Conservation (phyloP, 2,329 filamentous ascomycete species). For the Sphaerostilbella broomeana region DNA sequence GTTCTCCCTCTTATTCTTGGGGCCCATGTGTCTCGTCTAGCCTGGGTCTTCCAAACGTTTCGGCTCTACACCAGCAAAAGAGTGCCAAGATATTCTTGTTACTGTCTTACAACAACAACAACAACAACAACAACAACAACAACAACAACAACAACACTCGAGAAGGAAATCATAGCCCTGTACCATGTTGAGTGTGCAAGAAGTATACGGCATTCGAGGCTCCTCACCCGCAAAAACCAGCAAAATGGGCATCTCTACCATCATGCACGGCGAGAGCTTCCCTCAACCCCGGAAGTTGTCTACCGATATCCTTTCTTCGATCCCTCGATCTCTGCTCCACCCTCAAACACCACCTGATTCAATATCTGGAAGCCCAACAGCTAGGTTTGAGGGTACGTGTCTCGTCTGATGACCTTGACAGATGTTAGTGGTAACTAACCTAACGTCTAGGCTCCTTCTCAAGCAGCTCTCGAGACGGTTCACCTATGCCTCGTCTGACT, state of each 20-base stretch:
- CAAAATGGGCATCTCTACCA: constrained; percentile 19
- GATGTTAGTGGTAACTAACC: constrained; percentile 9
- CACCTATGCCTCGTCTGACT: constrained; percentile 21
- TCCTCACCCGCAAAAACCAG: constrained; percentile 10
- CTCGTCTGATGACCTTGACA: background rate
- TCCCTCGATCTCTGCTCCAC: constrained; percentile 16
- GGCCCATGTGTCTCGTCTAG: constrained; percentile 7
- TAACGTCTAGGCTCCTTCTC: constrained; percentile 18
- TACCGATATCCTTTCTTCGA: constrained; percentile 19
- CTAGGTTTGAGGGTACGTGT: constrained; percentile 27
- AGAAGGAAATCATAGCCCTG: constrained; percentile 4
- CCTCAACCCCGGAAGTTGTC: constrained; percentile 16
- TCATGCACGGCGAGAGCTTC: constrained; percentile 16
- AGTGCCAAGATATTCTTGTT: constrained; percentile 2
- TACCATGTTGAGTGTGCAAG: constrained; percentile 11
- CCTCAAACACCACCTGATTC: constrained; percentile 28
- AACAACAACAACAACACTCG: constrained; percentile 5
- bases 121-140: too few species aligned
- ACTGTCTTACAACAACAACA: too few species aligned
- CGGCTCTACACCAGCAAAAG: too few species aligned
- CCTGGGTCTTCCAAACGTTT: too few species aligned
- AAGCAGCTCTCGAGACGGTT: constrained; percentile 19
- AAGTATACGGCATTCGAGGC: constrained; percentile 14
- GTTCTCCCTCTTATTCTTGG: constrained; percentile 17
- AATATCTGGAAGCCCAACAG: constrained; percentile 28